Percentiles rank a stretch among this genome's conserved stretches.
phyloP scores from a whole-genome alignment of 192 early-diverging fungal genomes.

The Phlyctochytrium arcticum region DNA sequence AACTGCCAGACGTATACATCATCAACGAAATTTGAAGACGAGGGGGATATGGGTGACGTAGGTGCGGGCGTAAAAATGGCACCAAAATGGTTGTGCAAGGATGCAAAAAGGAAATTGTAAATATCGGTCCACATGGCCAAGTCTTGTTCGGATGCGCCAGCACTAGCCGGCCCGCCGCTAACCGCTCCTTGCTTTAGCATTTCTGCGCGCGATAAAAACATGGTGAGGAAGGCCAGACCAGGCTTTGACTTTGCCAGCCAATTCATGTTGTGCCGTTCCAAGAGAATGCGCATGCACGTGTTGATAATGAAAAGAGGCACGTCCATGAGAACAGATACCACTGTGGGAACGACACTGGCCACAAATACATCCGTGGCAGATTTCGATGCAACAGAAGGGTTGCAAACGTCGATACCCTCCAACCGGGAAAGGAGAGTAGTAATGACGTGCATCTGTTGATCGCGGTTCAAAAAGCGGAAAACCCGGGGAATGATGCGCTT shows the following conservation, averaged over 20 bases:
- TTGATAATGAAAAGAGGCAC: constrained; percentile 79
- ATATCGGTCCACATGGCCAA: constrained; percentile 58
- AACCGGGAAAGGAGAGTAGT: constrained; percentile 50
- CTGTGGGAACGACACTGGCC: constrained; percentile 79
- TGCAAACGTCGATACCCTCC: constrained; percentile 50
- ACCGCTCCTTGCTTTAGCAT: constrained; percentile 69
- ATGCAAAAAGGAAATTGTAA: constrained; percentile 77
- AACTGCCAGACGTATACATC: constrained; percentile 98
- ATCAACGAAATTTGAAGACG: constrained; percentile 41
- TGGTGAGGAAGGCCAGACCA: constrained; percentile 83
- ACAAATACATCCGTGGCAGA: constrained; percentile 74
- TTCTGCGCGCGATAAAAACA: constrained; percentile 86
- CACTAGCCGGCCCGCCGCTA: constrained; percentile 9
- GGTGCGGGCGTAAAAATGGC: constrained; percentile 63
- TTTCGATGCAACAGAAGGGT: constrained; percentile 19
- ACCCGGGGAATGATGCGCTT: constrained; percentile 84
- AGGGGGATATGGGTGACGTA: constrained; percentile 2
- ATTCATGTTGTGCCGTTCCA: constrained; percentile 85
- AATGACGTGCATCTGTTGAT: constrained; percentile 75
- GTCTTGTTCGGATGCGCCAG: constrained; percentile 13
- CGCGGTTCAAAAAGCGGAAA: constrained; percentile 67
- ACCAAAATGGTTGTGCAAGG: constrained; percentile 70
- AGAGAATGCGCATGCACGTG: constrained; percentile 71
- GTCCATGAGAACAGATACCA: constrained; percentile 77
- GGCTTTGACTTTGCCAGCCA: constrained; percentile 79